Percentiles rank a stretch among this genome's conserved stretches.
phyloP scores from a whole-genome alignment of 2,329 filamentous ascomycete species.

The Fusarium xylarioides region DNA sequence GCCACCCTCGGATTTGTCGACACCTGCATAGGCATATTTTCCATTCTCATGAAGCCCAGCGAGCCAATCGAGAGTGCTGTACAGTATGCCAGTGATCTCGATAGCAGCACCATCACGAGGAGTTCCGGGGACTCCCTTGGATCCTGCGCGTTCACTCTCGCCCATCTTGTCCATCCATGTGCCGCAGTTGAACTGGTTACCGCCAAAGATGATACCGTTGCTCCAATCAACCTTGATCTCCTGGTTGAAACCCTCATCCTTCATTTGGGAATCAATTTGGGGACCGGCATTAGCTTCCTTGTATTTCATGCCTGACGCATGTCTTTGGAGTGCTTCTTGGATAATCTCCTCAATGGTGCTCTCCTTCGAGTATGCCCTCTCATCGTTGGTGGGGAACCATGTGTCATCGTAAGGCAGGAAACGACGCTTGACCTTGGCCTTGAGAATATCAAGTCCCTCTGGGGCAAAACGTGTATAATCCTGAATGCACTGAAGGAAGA shows the following conservation, averaged over 20 bases:
- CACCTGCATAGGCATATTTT: conserved; percentile 76
- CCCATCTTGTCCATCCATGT: conserved; percentile 99
- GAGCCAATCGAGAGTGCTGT: conserved; percentile 88
- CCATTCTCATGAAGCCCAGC: conserved; percentile 71
- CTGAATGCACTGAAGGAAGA: conserved; percentile 95
- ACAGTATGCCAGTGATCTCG: conserved; percentile 92
- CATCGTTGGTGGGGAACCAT: conserved; percentile 85
- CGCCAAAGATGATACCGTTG: conserved; percentile 87
- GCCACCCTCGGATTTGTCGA: conserved; percentile 69
- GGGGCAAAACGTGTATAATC: conserved; percentile 88
- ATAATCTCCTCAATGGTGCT: conserved; percentile 90
- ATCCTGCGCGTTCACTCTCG: conserved; percentile 90
- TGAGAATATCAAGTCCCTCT: conserved; percentile 75
- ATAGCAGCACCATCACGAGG: conserved; percentile 94
- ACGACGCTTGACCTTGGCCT: conserved; percentile 80
- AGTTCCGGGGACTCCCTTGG: conserved; percentile 94
- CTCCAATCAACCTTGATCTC: conserved; percentile 94
- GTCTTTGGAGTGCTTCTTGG: conserved; percentile 91
- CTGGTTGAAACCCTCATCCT: conserved; percentile 88
- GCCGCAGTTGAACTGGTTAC: conserved; percentile 93
- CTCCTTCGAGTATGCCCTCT: conserved; percentile 83
- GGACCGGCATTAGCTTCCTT: conserved; percentile 94
- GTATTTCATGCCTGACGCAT: conserved; percentile 90
- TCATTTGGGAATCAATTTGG: conserved; percentile 91
- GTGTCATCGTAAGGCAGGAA: conserved; percentile 97